Percentiles rank a stretch among this genome's conserved stretches.
phyloP scores from a whole-genome alignment of 331 rosid species.

The Pyrus hybrid region DNA sequence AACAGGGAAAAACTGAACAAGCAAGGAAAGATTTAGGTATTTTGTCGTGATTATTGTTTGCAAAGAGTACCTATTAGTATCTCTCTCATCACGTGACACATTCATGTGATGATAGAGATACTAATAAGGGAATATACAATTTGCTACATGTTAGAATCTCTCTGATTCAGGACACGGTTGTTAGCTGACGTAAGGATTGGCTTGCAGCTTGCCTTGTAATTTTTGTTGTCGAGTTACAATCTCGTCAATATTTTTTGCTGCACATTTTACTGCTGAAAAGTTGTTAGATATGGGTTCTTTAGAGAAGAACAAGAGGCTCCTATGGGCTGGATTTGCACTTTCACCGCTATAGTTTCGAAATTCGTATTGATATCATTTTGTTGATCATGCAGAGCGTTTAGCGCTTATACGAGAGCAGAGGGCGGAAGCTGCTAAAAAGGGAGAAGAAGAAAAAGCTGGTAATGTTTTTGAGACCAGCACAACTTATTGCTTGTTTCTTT shows the following conservation, averaged over 20 bases:
- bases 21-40: conserved; percentile 72
- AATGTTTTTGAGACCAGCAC: neutral
- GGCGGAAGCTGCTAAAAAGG: conserved; percentile 51
- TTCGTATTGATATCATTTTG: neutral
- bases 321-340: neutral
- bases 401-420: conserved; percentile 47
- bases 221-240: neutral
- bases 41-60: neutral
- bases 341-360: neutral
- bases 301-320: neutral
- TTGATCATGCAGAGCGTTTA: conserved; percentile 38
- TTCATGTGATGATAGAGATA: neutral
- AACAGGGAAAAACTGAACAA: conserved; percentile 66
- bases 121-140: neutral
- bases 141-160: neutral
- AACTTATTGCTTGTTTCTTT: neutral
- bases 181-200: neutral
- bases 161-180: no score
- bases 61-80: neutral
- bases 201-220: no score
- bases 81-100: neutral
- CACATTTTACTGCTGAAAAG: neutral
- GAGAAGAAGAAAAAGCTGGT: conserved; percentile 52
- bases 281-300: neutral
- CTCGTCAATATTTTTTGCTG: neutral